phyloP scores from a whole-genome alignment of 306 rosid genomes.

The Carpinus fangiana region DNA sequence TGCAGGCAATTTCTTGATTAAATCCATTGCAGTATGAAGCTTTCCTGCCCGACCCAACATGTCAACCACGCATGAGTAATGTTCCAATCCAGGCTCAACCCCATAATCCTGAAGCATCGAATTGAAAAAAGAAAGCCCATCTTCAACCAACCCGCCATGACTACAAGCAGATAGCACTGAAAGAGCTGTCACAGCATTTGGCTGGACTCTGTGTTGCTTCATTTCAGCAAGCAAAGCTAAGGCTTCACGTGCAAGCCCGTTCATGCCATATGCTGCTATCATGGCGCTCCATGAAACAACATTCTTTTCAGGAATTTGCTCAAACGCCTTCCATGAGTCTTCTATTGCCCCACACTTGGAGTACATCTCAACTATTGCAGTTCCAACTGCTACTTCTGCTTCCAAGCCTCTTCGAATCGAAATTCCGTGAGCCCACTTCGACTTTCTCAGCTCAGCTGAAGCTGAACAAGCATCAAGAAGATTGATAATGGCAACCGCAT shows the following conservation, averaged over 20 bases:
- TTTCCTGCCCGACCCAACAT: slow-evolving; percentile 51
- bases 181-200: slow-evolving; percentile 43
- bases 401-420: slow-evolving; percentile 33
- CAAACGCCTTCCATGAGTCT: slow-evolving; percentile 40
- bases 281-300: slow-evolving; percentile 45
- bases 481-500: slow-evolving; percentile 32
- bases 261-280: slow-evolving; percentile 43
- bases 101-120: slow-evolving; percentile 35
- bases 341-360: slow-evolving; percentile 51
- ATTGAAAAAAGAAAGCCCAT: slow-evolving; percentile 40
- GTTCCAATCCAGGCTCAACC: slow-evolving; percentile 36
- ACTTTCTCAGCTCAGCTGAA: slow-evolving; percentile 36
- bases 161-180: slow-evolving; percentile 45
- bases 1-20: slow-evolving; percentile 38
- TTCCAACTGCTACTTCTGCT: slow-evolving; percentile 38
- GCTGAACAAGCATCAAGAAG: slow-evolving; percentile 46
- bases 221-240: slow-evolving; percentile 29
- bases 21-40: slow-evolving; percentile 35
- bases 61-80: slow-evolving; percentile 48
- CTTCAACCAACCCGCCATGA: slow-evolving; percentile 47
- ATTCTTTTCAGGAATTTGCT: slow-evolving; percentile 34
- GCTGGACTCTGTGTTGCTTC: slow-evolving; percentile 34
- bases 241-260: slow-evolving; percentile 42
- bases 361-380: slow-evolving; percentile 47
- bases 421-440: slow-evolving; percentile 50